Conservation (phyloP, 768 basidiomycete genomes). For the Tricholoma sp. region DNA sequence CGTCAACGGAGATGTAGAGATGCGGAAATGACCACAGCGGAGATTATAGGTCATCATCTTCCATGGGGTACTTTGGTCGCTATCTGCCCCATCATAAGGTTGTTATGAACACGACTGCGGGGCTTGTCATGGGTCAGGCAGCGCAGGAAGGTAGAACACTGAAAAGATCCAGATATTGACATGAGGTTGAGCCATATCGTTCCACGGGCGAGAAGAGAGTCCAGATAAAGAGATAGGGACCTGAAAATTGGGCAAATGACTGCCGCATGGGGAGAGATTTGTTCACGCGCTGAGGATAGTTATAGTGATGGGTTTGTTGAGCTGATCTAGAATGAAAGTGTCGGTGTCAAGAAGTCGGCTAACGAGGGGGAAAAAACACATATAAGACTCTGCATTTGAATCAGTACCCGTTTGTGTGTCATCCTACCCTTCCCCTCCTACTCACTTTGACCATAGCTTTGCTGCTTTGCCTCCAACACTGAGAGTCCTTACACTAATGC, state of each 20-base stretch:
- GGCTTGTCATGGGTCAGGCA: not conserved
- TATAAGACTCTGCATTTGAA: not conserved
- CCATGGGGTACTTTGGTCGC: not conserved
- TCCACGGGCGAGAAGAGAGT: not conserved
- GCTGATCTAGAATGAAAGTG: not conserved
- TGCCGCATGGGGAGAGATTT: not conserved
- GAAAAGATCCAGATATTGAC: not conserved
- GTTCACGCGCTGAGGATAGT: not conserved
- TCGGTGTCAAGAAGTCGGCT: not conserved
- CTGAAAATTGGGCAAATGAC: not conserved
- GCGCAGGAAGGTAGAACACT: not conserved
- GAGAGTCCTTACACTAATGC: not conserved
- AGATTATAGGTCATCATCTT: not conserved
- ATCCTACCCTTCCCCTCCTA: not conserved
- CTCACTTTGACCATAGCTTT: not conserved
- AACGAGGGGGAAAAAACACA: not conserved
- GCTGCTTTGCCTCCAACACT: not conserved
- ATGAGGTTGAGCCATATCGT: not conserved
- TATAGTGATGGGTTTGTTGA: not conserved
- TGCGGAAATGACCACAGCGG: not conserved
- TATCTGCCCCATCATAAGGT: not conserved
- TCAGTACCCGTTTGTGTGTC: not conserved
- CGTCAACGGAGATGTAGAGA: not conserved
- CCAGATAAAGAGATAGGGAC: conserved; percentile 1
- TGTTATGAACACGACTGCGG: not conserved